Evolutionary conservation across 1,139 yeast genomes (phyloP), one percentile per base, ranked within the genome.

Genomic region (Pichia sp.): DNA sequence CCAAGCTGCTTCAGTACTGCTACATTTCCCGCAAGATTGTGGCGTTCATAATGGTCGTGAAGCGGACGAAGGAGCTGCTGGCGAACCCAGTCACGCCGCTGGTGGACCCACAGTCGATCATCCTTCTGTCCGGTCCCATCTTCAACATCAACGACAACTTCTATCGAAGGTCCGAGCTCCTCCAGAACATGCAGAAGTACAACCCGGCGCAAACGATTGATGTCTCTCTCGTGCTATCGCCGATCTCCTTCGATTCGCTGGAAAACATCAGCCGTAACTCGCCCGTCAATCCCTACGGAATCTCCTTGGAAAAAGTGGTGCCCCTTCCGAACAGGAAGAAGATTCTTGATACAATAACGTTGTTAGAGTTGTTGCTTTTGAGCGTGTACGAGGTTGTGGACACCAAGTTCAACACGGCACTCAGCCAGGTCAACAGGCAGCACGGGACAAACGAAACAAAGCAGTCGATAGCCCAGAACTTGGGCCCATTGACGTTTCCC

Each of bases 141-240:
- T 75, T 81, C 64, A 75, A 81, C 50, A 75, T 81, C 48, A 78
- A 76, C 59, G 85, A 81, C 43, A 72, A 74, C 2, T 72, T 80
- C 55, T 72, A 67, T 57, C 69, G 74, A 32, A 69, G 79, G 50
- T 64, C 81, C n/a, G 78, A 72, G 34, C 64, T 73, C 3, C 63
- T 82, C 44, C 69, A 75, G 41, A 72, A 72, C 50, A 79, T 75
- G 57, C 74, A 72, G 53, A 63, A 73, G 40, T 72, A 74, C 59
- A 77, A 74, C 54, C 71, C 81, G 0, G 66, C 72, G 1, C 67
- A 72, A 4, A 72, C 67, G 1, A 58, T 71, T 4, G 65, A 65
- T 13, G 67, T 72, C 0, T 58, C 65, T 0, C 52, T 64, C 2
- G 57, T 55, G 19, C 59, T 68, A 4, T 61, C 55, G n/a, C 64